phyloP scores from a whole-genome alignment of 2,329 filamentous ascomycete species.

The Pestalotiopsis sp. region DNA sequence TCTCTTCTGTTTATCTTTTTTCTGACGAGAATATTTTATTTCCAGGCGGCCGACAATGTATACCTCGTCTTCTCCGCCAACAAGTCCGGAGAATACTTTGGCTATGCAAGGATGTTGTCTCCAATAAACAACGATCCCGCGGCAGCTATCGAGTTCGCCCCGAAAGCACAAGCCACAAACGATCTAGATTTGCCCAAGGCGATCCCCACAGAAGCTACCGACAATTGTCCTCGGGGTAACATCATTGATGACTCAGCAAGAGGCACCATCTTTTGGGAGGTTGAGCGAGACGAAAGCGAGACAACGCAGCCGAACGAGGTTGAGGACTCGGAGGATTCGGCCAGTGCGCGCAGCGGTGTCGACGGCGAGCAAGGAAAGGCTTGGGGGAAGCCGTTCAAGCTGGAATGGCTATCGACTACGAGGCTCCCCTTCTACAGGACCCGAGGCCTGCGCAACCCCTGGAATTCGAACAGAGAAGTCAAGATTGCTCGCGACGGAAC shows the following conservation, averaged over 20 bases:
- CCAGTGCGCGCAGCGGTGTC: slow-evolving; percentile 31
- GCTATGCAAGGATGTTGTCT: slow-evolving; percentile 89
- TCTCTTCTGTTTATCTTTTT: neutral
- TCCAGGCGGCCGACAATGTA: slow-evolving; percentile 77
- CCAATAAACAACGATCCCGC: slow-evolving; percentile 78
- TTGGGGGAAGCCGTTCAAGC: slow-evolving; percentile 89
- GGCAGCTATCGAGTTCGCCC: slow-evolving; percentile 70
- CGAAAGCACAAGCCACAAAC: slow-evolving; percentile 60
- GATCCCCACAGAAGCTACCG: slow-evolving; percentile 78
- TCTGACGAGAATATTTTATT: slow-evolving; percentile 8
- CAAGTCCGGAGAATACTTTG: slow-evolving; percentile 96
- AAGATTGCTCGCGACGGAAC: slow-evolving; percentile 96
- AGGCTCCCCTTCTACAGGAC: slow-evolving; percentile 88
- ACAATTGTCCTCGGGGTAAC: slow-evolving; percentile 76
- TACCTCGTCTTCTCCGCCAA: slow-evolving; percentile 96
- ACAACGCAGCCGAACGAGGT: slow-evolving; percentile 22
- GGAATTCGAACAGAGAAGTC: slow-evolving; percentile 93
- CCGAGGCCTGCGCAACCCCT: slow-evolving; percentile 84
- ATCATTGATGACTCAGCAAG: slow-evolving; percentile 92
- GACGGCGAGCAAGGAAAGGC: slow-evolving; percentile 60
- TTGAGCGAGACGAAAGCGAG: slow-evolving; percentile 61
- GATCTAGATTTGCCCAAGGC: slow-evolving; percentile 75
- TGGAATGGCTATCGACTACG: slow-evolving; percentile 87
- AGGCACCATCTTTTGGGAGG: slow-evolving; percentile 98
- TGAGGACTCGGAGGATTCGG: slow-evolving; percentile 31